Base-by-base conservation (phyloP, 441 rosid genomes). In the Bruguiera hainesii region DNA sequence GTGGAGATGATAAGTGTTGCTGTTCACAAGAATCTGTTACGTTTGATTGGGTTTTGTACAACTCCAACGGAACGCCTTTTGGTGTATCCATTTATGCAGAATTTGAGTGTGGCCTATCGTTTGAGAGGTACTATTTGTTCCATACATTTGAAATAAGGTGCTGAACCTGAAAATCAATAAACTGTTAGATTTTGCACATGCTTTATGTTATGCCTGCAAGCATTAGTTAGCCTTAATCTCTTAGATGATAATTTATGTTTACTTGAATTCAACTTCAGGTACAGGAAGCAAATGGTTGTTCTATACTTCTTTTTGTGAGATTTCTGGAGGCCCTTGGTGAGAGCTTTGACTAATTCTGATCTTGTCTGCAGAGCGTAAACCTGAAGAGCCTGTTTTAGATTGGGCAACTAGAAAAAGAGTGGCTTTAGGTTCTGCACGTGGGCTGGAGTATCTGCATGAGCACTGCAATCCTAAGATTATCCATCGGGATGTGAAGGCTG, bases 1-100 rank as follows among this genome's bases (percentile, higher is more conserved):
- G 98, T 93, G 28, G 96, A 88, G 81, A 87, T 93, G 96, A 90
- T 93, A 73, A 89, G 98, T 71, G 91, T 93, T 64, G 98, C 98
- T 63, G 98, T 93, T 69, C 98, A 90, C 72, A 83, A 80, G 79
- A 93, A 93, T 70, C 86, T 90, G 33, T 82, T 93, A 60, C 84
- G 91, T 69, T 78, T 93, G 65, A 93, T 93, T 55, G 98, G 97
- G 61, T 93, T 93, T 77, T 93, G 98, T 79, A 90, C 97, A 6
- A 93, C 97, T 11, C 92, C 85, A 61, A 89, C 93, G 0, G 98
- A 93, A 65, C 93, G 98, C 19, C 88, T 93, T 37, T 77, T 93
- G 78, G 96, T 91, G 56, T 93, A 93, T 80, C 97, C 98, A 7
- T 93, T 73, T 69, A 93, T 93, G 98, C 87, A 85, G 83, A 93